Evolutionary conservation across 2,329 filamentous ascomycete species (phyloP).

Genomic region (Didymella arachidicola): DNA sequence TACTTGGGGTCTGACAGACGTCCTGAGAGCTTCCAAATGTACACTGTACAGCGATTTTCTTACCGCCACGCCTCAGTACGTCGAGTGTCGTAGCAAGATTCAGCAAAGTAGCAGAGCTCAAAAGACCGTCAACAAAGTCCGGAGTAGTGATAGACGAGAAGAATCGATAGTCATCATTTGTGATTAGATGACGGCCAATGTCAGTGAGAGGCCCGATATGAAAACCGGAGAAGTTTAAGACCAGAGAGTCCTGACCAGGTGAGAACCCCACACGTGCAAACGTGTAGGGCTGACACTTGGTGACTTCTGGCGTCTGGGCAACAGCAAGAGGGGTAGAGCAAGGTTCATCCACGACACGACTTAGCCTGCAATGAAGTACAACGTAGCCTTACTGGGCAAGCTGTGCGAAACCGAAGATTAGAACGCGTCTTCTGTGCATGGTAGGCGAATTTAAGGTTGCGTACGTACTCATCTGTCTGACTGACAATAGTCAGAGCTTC

Average conservation of each 20-base stretch:
- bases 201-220: background rate
- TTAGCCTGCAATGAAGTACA: background rate
- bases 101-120: background rate
- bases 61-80: background rate
- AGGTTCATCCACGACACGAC: background rate
- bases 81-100: background rate
- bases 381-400: background rate
- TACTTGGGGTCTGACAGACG: background rate
- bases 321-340: background rate
- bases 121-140: background rate
- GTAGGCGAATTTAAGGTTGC: background rate
- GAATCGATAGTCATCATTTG: background rate
- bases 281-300: slow-evolving; percentile 33
- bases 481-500: background rate
- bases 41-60: background rate
- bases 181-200: background rate
- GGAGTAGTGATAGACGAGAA: background rate
- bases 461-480: background rate
- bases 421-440: background rate
- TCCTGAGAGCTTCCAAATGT: background rate
- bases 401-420: background rate
- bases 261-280: background rate
- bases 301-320: background rate
- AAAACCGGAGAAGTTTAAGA: background rate
- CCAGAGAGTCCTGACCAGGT: background rate